These are phyloP conservation scores for Aspergillus ostianus DNA, from an alignment of 495 filamentous ascomycete genomes.

Conservation along the genomic window DNA sequence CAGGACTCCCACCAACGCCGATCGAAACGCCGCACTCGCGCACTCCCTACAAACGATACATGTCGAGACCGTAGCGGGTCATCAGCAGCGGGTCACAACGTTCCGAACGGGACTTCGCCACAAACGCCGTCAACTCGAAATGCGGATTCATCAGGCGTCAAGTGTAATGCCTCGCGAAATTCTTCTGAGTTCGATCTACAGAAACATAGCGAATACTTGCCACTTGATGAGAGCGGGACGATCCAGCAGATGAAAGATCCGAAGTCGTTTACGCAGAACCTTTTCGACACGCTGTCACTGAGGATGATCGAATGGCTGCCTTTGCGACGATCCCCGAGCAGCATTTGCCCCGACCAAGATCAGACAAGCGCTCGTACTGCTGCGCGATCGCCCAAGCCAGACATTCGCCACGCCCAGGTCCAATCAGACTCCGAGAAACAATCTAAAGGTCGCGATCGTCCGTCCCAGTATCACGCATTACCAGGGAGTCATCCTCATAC, in stretches of 20 bases:
- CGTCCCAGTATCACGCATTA: constrained; percentile 7
- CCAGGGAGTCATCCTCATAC: constrained; percentile 28
- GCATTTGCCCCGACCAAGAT: constrained; percentile 18
- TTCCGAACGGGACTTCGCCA: constrained; percentile 1
- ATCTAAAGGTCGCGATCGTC: constrained; percentile 11
- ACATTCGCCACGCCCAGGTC: constrained; percentile 9
- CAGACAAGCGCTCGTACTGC: constrained; percentile 1
- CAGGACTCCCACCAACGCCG: constrained; percentile 29
- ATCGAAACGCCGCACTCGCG: constrained; percentile 31
- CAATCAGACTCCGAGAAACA: constrained; percentile 14
- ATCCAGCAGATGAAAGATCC: constrained; percentile 68
- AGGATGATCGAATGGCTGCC: constrained; percentile 80
- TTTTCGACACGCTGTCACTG: constrained; percentile 74
- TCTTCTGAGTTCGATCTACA: constrained; percentile 1
- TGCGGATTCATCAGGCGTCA: background rate
- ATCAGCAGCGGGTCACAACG: background rate
- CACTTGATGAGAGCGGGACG: constrained; percentile 24
- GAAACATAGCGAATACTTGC: constrained; percentile 14
- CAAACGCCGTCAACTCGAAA: background rate
- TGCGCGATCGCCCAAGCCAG: constrained; percentile 14
- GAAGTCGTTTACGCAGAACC: constrained; percentile 78
- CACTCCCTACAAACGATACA: constrained; percentile 19
- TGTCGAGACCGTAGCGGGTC: constrained; percentile 10
- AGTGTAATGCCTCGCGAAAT: background rate
- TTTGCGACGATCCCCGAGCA: constrained; percentile 39